These are phyloP conservation scores for Staphylotrichum tortipilum DNA, from an alignment of 495 filamentous ascomycete genomes.

Conservation along the genomic window DNA sequence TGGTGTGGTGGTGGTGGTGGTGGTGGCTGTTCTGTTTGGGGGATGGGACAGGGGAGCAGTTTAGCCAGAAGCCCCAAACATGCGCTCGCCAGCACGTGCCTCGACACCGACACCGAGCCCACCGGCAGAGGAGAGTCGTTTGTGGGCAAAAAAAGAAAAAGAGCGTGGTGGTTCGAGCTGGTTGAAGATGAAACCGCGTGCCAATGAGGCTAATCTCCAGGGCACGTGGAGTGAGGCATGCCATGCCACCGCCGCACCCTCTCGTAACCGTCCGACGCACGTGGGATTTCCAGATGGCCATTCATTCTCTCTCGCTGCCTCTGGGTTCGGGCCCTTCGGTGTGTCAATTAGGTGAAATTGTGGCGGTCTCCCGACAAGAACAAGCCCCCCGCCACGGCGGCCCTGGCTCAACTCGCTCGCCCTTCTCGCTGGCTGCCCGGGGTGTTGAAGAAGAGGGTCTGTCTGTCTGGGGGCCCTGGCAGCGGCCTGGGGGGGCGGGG, in stretches of 20 bases:
- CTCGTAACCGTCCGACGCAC: too few species aligned
- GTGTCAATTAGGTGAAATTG: constrained; percentile 1
- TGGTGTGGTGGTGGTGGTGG: too few species aligned
- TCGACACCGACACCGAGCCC: too few species aligned
- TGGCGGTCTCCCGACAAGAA: constrained; percentile 3
- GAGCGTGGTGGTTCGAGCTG: background rate
- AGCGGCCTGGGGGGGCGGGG: too few species aligned
- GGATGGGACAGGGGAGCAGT: too few species aligned
- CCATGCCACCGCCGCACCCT: too few species aligned
- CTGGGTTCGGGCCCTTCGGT: too few species aligned
- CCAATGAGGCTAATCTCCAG: background rate
- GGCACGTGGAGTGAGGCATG: constrained; percentile 5
- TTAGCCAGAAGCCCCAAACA: constrained; percentile 3
- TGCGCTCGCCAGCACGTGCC: background rate
- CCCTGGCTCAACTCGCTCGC: background rate
- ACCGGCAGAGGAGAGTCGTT: too few species aligned
- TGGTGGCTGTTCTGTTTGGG: background rate
- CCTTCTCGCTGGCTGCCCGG: too few species aligned
- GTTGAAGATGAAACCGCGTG: background rate
- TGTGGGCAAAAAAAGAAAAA: background rate
- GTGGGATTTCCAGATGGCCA: background rate
- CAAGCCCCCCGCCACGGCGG: background rate
- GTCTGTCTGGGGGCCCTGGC: too few species aligned
- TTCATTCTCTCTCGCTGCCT: too few species aligned
- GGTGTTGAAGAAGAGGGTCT: too few species aligned